Percentiles rank a stretch among this genome's conserved stretches.
These are phyloP conservation scores for Pisolithus thermaeus DNA, from an alignment of 1,284 basidiomycete genomes.

Conservation along the genomic window DNA sequence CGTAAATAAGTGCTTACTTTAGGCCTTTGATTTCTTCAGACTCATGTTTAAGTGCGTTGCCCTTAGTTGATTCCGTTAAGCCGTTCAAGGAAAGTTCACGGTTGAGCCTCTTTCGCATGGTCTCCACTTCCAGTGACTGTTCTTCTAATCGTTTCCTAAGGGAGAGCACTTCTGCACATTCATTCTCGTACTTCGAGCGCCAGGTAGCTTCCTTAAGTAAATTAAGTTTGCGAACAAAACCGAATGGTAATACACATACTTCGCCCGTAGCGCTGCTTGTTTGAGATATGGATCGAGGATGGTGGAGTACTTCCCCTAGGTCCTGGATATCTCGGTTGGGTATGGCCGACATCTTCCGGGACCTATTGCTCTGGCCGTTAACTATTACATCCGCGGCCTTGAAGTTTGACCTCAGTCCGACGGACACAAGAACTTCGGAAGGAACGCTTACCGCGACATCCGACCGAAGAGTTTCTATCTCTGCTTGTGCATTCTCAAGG, in stretches of 20 bases:
- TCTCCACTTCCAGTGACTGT: constrained; percentile 47
- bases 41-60: constrained; percentile 45
- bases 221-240: constrained; percentile 9
- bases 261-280: not conserved
- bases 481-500: constrained; percentile 86
- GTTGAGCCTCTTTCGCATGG: constrained; percentile 49
- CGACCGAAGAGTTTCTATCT: constrained; percentile 78
- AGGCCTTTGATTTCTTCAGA: constrained; percentile 66
- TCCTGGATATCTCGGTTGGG: constrained; percentile 47
- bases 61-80: constrained; percentile 26
- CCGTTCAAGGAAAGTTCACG: constrained; percentile 48
- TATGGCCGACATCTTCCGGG: constrained; percentile 31
- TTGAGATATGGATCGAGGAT: constrained; percentile 24
- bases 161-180: constrained; percentile 34
- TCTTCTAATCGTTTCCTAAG: constrained; percentile 38
- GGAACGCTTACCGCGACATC: constrained; percentile 57
- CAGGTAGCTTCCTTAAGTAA: constrained; percentile 24
- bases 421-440: constrained; percentile 6
- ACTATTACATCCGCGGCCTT: constrained; percentile 20
- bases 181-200: constrained; percentile 34
- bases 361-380: constrained; percentile 23
- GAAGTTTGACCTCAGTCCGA: not conserved
- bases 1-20: constrained; percentile 43
- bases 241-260: constrained; percentile 6
- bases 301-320: constrained; percentile 44